Percentiles rank a stretch among this genome's conserved stretches.
These are phyloP conservation scores for Phytophthora aleatoria DNA, from an alignment of 352 stramenopile genomes.

Conservation along the genomic window DNA sequence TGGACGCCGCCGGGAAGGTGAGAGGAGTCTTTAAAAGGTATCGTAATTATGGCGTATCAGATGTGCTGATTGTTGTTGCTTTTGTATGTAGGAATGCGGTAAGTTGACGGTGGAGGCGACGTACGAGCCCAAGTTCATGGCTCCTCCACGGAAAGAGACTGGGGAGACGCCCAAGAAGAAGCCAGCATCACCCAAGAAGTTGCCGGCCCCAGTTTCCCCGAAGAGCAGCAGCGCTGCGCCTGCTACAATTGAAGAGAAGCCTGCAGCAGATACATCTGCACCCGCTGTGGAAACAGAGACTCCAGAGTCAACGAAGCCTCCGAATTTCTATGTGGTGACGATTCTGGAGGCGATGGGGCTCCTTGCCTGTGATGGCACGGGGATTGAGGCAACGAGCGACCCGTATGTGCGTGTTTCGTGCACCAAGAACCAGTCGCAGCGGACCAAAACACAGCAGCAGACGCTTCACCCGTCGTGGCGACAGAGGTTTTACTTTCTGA, in stretches of 20 bases:
- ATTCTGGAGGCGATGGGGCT: conserved; percentile 64
- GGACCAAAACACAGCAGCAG: conserved; percentile 68
- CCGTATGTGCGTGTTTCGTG: conserved; percentile 66
- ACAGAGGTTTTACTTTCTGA: conserved; percentile 73
- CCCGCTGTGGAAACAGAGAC: neutral
- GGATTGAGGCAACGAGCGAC: conserved; percentile 64
- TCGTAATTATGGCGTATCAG: too few species aligned
- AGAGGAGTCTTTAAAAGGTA: neutral
- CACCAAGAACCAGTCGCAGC: conserved; percentile 60
- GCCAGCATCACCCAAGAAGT: conserved; percentile 8
- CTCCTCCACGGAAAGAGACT: conserved; percentile 15
- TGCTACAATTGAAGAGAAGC: conserved; percentile 16
- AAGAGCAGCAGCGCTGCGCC: neutral
- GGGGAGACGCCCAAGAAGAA: conserved; percentile 10
- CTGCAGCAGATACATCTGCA: neutral
- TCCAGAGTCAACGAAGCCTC: conserved; percentile 6
- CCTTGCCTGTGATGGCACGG: conserved; percentile 57
- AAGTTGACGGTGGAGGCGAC: conserved; percentile 45
- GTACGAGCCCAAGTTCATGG: conserved; percentile 53
- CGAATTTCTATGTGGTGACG: conserved; percentile 74
- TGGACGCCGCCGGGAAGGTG: conserved; percentile 24
- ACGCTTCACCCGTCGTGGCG: conserved; percentile 69
- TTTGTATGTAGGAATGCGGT: conserved; percentile 24
- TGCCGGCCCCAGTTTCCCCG: conserved; percentile 4
- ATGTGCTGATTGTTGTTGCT: neutral